Conservation (phyloP, 2,329 filamentous ascomycete species). For the Fusarium citri region DNA sequence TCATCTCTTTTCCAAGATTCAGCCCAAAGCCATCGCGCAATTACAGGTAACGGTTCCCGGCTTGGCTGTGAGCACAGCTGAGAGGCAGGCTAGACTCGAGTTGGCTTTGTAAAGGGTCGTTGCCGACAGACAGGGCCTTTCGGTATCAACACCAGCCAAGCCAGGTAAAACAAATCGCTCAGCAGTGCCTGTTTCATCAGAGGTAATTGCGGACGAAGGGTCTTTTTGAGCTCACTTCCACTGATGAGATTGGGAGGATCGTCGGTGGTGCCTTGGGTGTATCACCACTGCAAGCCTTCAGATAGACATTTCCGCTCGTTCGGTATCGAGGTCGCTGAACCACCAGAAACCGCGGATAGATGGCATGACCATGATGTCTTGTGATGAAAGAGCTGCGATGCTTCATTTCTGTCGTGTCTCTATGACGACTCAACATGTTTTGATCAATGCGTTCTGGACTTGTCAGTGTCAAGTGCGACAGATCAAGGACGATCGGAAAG, state of each 20-base stretch:
- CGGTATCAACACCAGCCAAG: constrained; percentile 6
- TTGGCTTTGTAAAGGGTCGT: constrained; percentile 4
- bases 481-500: background rate
- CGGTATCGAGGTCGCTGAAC: too few species aligned
- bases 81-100: constrained; percentile 5
- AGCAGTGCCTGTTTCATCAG: constrained; percentile 9
- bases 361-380: constrained; percentile 2
- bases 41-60: constrained; percentile 25
- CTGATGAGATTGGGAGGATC: background rate
- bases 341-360: background rate
- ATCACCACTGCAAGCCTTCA: constrained; percentile 11
- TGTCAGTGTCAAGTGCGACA: constrained; percentile 6
- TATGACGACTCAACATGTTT: background rate
- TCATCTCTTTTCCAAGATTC: background rate
- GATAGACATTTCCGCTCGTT: background rate
- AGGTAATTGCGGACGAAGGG: background rate
- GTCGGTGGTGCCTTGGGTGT: background rate
- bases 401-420: background rate
- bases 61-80: constrained; percentile 19
- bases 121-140: constrained; percentile 10
- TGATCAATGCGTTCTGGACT: background rate
- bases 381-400: background rate
- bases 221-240: constrained; percentile 8
- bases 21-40: constrained; percentile 10
- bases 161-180: constrained; percentile 2